Evolutionary conservation across 371 early-diverging fungal species (phyloP).

Genomic region (Batrachochytrium dendrobatidis): DNA sequence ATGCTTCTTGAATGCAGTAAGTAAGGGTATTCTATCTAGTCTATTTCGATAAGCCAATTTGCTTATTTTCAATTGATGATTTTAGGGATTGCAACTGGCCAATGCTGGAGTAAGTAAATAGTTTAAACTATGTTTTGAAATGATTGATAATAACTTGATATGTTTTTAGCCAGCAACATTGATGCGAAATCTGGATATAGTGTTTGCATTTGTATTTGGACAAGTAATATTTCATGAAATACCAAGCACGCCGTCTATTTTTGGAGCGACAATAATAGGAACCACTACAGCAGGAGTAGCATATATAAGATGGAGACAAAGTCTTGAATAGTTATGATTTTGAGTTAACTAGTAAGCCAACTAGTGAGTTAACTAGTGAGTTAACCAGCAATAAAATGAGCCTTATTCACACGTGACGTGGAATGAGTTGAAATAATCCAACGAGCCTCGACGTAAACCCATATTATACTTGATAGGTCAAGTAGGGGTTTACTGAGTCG

Average conservation of each 20-base stretch:
- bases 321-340: no score
- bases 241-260: constrained; percentile 45
- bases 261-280: constrained; percentile 63
- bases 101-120: constrained; percentile 45
- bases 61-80: background rate
- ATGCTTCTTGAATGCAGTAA: constrained; percentile 52
- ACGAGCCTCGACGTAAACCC: no score
- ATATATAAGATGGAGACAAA: constrained; percentile 59
- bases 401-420: no score
- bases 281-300: constrained; percentile 58
- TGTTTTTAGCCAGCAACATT: constrained; percentile 48
- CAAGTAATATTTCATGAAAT: constrained; percentile 58
- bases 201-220: constrained; percentile 72
- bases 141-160: background rate
- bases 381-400: no score
- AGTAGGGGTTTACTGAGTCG: no score
- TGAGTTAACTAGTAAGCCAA: no score
- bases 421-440: no score
- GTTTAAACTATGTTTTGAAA: background rate
- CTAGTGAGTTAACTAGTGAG: no score
- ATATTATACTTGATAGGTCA: no score
- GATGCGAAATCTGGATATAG: constrained; percentile 76
- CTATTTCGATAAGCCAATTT: background rate
- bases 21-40: no score
- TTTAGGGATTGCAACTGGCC: constrained; percentile 60